Evolutionary conservation across 495 filamentous ascomycete species (phyloP).

Genomic region (Darksidea phi): DNA sequence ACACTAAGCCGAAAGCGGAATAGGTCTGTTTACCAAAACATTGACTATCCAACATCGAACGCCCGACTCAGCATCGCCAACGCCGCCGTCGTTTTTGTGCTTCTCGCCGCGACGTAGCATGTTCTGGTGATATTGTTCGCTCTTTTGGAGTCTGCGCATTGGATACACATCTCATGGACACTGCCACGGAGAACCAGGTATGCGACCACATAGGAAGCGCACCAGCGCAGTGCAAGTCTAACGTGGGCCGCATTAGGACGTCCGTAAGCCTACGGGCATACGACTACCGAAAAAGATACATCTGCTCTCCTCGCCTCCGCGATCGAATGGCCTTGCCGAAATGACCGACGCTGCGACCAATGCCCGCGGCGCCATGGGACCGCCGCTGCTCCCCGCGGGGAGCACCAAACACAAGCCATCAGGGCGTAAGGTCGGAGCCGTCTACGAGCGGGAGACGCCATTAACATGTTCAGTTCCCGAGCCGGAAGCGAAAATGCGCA

Average conservation of each 20-base stretch:
- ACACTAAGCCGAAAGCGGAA: background rate
- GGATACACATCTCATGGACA: slow-evolving; percentile 20
- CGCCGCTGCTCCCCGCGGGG: background rate
- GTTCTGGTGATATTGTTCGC: slow-evolving; percentile 17
- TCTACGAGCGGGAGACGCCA: background rate
- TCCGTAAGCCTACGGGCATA: slow-evolving; percentile 25
- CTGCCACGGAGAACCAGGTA: slow-evolving; percentile 34
- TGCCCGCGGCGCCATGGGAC: slow-evolving; percentile 20
- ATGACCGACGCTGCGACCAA: slow-evolving; percentile 25
- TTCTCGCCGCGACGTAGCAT: slow-evolving; percentile 1
- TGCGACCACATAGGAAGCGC: background rate
- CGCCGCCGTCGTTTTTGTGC: slow-evolving; percentile 2
- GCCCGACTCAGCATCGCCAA: background rate
- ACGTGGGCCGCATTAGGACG: slow-evolving; percentile 13
- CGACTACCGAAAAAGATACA: slow-evolving; percentile 18
- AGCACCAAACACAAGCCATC: slow-evolving; percentile 27
- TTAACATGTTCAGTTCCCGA: slow-evolving; percentile 33
- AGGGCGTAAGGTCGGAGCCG: slow-evolving; percentile 3
- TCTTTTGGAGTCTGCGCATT: slow-evolving; percentile 3
- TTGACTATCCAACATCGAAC: background rate
- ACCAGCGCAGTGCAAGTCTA: slow-evolving; percentile 13
- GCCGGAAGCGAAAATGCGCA: slow-evolving; percentile 34
- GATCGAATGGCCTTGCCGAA: slow-evolving; percentile 19
- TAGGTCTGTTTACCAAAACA: slow-evolving; percentile 16
- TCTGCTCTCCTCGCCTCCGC: slow-evolving; percentile 8